Base-by-base conservation (phyloP, 169 alveolate genomes). In the Cryptosporidium parvum region DNA sequence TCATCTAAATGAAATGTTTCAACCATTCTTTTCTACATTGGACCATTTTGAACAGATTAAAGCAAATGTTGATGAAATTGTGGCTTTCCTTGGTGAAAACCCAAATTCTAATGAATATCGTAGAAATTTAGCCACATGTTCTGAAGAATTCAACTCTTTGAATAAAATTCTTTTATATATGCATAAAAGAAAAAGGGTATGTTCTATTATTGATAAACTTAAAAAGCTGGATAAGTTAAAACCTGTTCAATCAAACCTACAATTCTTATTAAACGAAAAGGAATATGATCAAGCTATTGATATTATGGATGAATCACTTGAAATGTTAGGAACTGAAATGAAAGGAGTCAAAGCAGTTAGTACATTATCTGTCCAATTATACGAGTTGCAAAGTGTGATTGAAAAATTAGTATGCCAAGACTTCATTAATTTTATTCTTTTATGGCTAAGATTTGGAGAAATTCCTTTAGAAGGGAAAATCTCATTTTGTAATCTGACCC, bases 351-450 rank as follows among this genome's bases (percentile, higher is more conserved):
- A 26, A 44, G 37, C 89, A 21, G 35, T 80, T 5, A 65, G 31
- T 23, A 65, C 75, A 39, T 65, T 80, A 44, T 65, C 75, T 23
- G 68, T 59, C 23, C 72, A 67, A 29, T 48, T 80, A n/a, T 62
- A 48, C 0, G 89, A 80, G 35, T n/a, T 80, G 53, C 59, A 62
- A 23, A 62, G 37, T 16, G 48, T 80, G 3, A 80, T 80, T 26
- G 89, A 80, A 16, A 80, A 80, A 16, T 12, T 80, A 35, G 51
- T 70, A 26, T 35, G 56, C 37, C 61, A 80, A 21, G 75, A 80
- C 53, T 80, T 80, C 42, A 61, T 44, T 45, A 29, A 35, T 65
- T 59, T 62, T 21, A 44, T 65, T 26, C 35, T 80, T 12, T 44
- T 16, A 14, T 80, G 75, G 89, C n/a, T 80, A 10, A 31, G 51